Evolutionary conservation across 139 green algal species (phyloP).

Genomic region (Pleodorina starrii): DNA sequence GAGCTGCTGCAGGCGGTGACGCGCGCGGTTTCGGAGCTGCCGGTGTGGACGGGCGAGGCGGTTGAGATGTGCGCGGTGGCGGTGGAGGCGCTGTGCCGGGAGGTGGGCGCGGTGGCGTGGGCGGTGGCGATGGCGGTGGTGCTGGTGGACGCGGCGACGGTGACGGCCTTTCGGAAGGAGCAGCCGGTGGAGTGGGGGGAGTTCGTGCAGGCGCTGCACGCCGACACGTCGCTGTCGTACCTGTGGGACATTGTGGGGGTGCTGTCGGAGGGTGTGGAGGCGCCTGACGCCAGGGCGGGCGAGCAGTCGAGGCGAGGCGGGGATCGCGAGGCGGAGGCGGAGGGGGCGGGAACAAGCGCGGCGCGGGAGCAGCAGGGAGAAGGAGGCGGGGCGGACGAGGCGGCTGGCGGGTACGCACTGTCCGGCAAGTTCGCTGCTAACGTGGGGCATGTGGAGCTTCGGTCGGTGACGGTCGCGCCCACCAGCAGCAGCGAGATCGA

Average conservation of each 20-base stretch:
- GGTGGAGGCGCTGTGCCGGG: conserved; percentile 62
- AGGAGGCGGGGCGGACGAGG: background rate
- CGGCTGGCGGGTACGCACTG: background rate
- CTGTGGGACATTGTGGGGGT: conserved; percentile 43
- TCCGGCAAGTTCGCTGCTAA: background rate
- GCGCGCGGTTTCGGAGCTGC: conserved; percentile 61
- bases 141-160: conserved; percentile 64
- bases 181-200: conserved; percentile 53
- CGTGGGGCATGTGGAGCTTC: conserved; percentile 20
- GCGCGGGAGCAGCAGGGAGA: background rate
- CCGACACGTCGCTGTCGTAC: background rate
- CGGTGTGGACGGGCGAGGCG: conserved; percentile 56
- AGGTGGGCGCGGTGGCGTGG: conserved; percentile 60
- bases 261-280: background rate
- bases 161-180: conserved; percentile 47
- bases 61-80: conserved; percentile 54
- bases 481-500: background rate
- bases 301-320: background rate
- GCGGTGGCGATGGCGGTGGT: conserved; percentile 69
- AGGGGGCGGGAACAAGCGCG: background rate
- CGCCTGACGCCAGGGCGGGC: background rate
- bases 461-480: background rate
- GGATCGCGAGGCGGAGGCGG: background rate
- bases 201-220: conserved; percentile 38
- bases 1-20: conserved; percentile 52